These are phyloP conservation scores for Thermothelomyces thermophilus DNA, from an alignment of 2,329 filamentous ascomycete genomes.

Conservation along the genomic window DNA sequence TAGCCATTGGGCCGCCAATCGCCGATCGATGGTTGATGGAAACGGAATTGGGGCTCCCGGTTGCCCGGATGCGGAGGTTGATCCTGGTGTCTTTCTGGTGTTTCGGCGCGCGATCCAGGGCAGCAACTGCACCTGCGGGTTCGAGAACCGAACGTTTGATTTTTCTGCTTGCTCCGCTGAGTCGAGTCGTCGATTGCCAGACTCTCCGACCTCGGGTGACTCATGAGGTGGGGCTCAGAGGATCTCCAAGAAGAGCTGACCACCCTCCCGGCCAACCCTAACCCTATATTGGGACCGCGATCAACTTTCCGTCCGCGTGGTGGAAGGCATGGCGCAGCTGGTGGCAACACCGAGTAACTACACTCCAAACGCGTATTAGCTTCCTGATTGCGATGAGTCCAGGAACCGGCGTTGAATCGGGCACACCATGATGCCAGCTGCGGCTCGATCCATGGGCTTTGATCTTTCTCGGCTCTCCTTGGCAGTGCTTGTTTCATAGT, in stretches of 20 bases:
- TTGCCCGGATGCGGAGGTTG: not conserved
- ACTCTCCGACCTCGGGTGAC: constrained; percentile 19
- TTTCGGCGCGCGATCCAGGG: not conserved
- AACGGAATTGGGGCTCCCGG: not conserved
- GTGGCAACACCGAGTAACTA: too few species aligned
- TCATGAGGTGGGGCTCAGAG: constrained; percentile 10
- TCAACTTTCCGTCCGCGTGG: too few species aligned
- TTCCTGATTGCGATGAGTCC: too few species aligned
- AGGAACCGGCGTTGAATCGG: too few species aligned
- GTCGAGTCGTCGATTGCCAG: constrained; percentile 1
- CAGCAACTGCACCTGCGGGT: not conserved
- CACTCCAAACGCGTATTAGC: too few species aligned
- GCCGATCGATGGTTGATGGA: not conserved
- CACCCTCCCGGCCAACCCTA: not conserved
- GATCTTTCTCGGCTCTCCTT: too few species aligned
- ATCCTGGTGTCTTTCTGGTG: not conserved
- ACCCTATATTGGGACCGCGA: not conserved
- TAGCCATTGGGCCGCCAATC: constrained; percentile 12
- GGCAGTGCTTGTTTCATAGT: too few species aligned
- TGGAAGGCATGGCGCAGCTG: too few species aligned
- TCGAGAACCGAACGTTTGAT: not conserved
- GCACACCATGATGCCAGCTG: too few species aligned
- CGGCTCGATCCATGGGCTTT: too few species aligned
- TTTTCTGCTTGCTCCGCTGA: constrained; percentile 9
- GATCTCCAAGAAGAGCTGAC: not conserved